phyloP scores from a whole-genome alignment of 2,329 filamentous ascomycete species.

The Metarhizium sp. region DNA sequence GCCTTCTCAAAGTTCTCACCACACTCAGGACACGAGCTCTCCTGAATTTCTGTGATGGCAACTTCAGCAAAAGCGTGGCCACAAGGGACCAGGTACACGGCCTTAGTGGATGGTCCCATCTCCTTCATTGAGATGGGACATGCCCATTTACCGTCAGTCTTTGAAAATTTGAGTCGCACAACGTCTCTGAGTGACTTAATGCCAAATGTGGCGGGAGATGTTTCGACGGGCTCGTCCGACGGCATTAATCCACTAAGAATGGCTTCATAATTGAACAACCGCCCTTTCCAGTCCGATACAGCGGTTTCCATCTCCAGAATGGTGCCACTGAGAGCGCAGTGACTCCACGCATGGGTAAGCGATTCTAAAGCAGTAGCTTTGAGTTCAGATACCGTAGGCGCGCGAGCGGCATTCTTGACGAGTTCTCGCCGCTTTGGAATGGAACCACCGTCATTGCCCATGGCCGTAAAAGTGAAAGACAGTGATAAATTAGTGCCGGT shows the following conservation, averaged over 20 bases:
- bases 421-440: slow-evolving; percentile 94
- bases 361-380: slow-evolving; percentile 84
- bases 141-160: slow-evolving; percentile 51
- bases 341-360: slow-evolving; percentile 76
- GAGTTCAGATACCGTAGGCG: slow-evolving; percentile 72
- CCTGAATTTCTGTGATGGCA: slow-evolving; percentile 71
- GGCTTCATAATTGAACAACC: slow-evolving; percentile 91
- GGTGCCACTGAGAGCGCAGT: slow-evolving; percentile 76
- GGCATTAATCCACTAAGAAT: slow-evolving; percentile 57
- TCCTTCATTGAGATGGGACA: slow-evolving; percentile 86
- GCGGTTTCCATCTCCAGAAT: slow-evolving; percentile 60
- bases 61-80: slow-evolving; percentile 89
- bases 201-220: slow-evolving; percentile 37
- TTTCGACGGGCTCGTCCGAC: slow-evolving; percentile 46
- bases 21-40: slow-evolving; percentile 60
- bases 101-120: slow-evolving; percentile 67
- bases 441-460: slow-evolving; percentile 97
- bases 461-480: slow-evolving; percentile 25
- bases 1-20: slow-evolving; percentile 61
- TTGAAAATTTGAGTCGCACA: slow-evolving; percentile 68
- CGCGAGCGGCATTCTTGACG: slow-evolving; percentile 83
- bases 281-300: slow-evolving; percentile 76
- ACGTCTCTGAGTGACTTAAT: slow-evolving; percentile 80
- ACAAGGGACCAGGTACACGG: slow-evolving; percentile 88
- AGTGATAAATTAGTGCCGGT: neutral